phyloP scores from a whole-genome alignment of 148 eudicot species.

The Fallopia convolvulus region DNA sequence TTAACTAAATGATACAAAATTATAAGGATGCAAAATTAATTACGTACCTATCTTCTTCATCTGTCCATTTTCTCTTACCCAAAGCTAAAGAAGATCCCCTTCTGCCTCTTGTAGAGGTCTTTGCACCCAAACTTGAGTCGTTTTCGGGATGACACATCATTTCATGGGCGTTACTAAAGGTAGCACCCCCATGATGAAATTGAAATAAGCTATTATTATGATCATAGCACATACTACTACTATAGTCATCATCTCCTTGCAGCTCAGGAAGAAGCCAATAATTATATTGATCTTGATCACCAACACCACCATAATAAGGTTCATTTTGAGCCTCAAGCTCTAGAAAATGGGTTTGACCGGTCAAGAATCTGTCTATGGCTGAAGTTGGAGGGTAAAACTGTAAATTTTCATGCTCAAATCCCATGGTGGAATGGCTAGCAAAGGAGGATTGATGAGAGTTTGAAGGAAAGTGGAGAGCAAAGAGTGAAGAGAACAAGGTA shows the following conservation, averaged over 20 bases:
- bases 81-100: background rate
- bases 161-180: background rate
- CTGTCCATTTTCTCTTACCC: slow-evolving; percentile 4
- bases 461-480: background rate
- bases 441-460: background rate
- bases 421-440: background rate
- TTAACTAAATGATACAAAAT: background rate
- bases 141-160: background rate
- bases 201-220: background rate
- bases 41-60: slow-evolving; percentile 3
- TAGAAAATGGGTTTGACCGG: background rate
- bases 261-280: background rate
- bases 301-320: background rate
- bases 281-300: background rate
- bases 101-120: background rate
- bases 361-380: slow-evolving; percentile 5
- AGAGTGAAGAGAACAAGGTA: background rate
- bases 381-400: slow-evolving; percentile 7
- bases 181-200: background rate
- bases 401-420: background rate
- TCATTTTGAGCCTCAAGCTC: background rate
- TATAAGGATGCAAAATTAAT: background rate
- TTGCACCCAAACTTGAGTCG: background rate
- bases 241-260: background rate
- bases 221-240: background rate